Percentiles rank a stretch among this genome's conserved stretches.
phyloP scores from a whole-genome alignment of 2,329 filamentous ascomycete genomes.

The Phyllachora maydis region DNA sequence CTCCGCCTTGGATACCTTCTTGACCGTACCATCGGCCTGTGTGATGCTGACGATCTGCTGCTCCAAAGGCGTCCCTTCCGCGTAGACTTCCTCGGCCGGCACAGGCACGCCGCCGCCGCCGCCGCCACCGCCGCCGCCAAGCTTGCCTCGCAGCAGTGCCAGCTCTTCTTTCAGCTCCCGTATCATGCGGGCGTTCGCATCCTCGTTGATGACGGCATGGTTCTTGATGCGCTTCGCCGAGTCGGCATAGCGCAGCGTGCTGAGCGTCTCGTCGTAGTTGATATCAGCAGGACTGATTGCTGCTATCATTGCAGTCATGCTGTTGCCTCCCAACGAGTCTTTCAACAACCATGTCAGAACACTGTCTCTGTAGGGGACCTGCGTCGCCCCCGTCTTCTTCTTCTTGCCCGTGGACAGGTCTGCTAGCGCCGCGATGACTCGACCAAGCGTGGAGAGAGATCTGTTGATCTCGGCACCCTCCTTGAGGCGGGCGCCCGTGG shows the following conservation, averaged over 20 bases:
- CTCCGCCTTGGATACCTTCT: constrained; percentile 94
- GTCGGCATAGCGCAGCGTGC: constrained; percentile 88
- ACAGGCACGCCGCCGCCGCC: too few relatives aligned
- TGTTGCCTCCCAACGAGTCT: constrained; percentile 92
- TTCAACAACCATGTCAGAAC: constrained; percentile 93
- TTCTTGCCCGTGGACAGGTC: constrained; percentile 77
- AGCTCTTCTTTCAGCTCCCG: constrained; percentile 92
- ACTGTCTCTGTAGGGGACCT: constrained; percentile 94
- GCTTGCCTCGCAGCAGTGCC: constrained; percentile 65
- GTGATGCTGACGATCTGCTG: constrained; percentile 94
- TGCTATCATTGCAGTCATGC: constrained; percentile 99
- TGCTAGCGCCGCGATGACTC: constrained; percentile 89
- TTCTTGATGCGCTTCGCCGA: constrained; percentile 99
- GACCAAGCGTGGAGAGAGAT: constrained; percentile 84
- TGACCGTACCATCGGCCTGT: constrained; percentile 62
- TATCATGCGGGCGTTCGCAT: constrained; percentile 97
- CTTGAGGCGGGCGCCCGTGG: constrained; percentile 83
- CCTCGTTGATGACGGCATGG: constrained; percentile 96
- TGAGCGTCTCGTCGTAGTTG: constrained; percentile 95
- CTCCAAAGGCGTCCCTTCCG: constrained; percentile 78
- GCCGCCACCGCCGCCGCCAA: constrained; percentile 31
- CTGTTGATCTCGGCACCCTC: constrained; percentile 98
- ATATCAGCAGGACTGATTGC: constrained; percentile 96
- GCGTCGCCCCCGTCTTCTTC: constrained; percentile 47
- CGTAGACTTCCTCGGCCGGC: constrained; percentile 64